Conservation (phyloP, 1,284 basidiomycete species). For the Agaricales sp. region DNA sequence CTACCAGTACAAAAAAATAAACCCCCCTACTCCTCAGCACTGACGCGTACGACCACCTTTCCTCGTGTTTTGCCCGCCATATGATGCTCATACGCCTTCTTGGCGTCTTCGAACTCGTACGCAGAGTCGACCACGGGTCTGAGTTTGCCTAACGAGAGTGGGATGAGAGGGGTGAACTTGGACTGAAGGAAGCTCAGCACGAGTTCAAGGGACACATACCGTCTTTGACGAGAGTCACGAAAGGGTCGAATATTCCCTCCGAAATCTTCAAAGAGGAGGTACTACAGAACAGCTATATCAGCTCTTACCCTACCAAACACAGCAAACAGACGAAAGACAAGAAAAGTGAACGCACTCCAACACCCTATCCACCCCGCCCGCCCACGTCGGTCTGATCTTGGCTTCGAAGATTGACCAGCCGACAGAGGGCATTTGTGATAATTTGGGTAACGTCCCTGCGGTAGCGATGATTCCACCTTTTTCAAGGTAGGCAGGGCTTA, state of each 20-base stretch:
- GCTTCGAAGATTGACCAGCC: constrained; percentile 17
- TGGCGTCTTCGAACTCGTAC: constrained; percentile 43
- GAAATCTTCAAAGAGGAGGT: constrained; percentile 3
- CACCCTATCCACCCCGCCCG: too few species aligned
- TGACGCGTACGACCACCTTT: constrained; percentile 53
- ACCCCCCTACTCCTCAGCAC: too few species aligned
- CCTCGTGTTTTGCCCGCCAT: constrained; percentile 46
- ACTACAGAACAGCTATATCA: constrained; percentile 1
- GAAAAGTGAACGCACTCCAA: too few species aligned
- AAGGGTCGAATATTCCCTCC: constrained; percentile 9
- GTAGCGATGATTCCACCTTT: constrained; percentile 35
- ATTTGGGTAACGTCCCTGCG: constrained; percentile 28
- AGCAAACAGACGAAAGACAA: constrained; percentile 23
- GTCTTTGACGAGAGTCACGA: background rate
- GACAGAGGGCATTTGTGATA: constrained; percentile 19
- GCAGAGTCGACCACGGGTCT: constrained; percentile 54
- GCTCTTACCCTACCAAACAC: constrained; percentile 35
- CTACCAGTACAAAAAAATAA: too few species aligned
- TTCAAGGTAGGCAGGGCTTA: constrained; percentile 33
- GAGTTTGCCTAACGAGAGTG: constrained; percentile 29
- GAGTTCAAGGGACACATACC: background rate
- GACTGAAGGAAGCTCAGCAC: background rate
- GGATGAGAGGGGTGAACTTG: background rate
- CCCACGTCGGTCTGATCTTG: constrained; percentile 25
- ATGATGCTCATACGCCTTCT: constrained; percentile 52